Percentiles rank a stretch among this genome's conserved stretches.
These are phyloP conservation scores for Stylonectria norvegica DNA, from an alignment of 2,329 filamentous ascomycete species.

Conservation along the genomic window DNA sequence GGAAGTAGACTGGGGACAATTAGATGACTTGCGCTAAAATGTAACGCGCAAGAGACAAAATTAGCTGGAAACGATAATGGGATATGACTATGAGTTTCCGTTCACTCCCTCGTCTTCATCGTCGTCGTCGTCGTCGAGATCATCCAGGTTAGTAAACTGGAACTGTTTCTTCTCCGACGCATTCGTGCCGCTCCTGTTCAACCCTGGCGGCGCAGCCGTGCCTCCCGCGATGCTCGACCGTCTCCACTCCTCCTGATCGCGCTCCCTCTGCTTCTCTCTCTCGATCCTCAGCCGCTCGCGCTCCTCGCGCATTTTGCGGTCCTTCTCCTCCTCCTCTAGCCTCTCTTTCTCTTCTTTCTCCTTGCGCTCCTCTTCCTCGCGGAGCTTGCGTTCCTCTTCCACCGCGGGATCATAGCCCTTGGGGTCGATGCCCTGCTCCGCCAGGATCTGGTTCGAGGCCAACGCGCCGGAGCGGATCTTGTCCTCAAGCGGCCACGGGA, in stretches of 20 bases:
- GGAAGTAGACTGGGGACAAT: too few relatives aligned
- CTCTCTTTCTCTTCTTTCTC: slow-evolving; percentile 46
- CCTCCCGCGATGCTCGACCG: slow-evolving; percentile 35
- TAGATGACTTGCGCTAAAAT: too few relatives aligned
- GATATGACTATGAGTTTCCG: too few relatives aligned
- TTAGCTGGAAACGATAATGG: too few relatives aligned
- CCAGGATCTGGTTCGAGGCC: slow-evolving; percentile 58
- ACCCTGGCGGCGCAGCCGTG: slow-evolving; percentile 20
- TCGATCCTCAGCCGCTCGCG: slow-evolving; percentile 39
- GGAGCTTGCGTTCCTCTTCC: slow-evolving; percentile 49
- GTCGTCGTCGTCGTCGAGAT: slow-evolving; percentile 47
- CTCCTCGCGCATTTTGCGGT: slow-evolving; percentile 40
- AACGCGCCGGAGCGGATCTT: slow-evolving; percentile 67
- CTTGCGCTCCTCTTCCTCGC: slow-evolving; percentile 49
- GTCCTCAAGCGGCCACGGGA: slow-evolving; percentile 72
- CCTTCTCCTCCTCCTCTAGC: slow-evolving; percentile 43
- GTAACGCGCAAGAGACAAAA: too few relatives aligned
- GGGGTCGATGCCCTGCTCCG: slow-evolving; percentile 61
- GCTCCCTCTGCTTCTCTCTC: slow-evolving; percentile 43
- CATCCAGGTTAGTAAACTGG: slow-evolving; percentile 52
- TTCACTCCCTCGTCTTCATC: too few relatives aligned
- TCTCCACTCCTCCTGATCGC: slow-evolving; percentile 41
- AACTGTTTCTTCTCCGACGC: slow-evolving; percentile 50
- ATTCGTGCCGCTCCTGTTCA: slow-evolving; percentile 24
- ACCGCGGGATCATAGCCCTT: slow-evolving; percentile 55